These are phyloP conservation scores for Fusarium humuli DNA, from an alignment of 2,329 filamentous ascomycete species.

Conservation along the genomic window DNA sequence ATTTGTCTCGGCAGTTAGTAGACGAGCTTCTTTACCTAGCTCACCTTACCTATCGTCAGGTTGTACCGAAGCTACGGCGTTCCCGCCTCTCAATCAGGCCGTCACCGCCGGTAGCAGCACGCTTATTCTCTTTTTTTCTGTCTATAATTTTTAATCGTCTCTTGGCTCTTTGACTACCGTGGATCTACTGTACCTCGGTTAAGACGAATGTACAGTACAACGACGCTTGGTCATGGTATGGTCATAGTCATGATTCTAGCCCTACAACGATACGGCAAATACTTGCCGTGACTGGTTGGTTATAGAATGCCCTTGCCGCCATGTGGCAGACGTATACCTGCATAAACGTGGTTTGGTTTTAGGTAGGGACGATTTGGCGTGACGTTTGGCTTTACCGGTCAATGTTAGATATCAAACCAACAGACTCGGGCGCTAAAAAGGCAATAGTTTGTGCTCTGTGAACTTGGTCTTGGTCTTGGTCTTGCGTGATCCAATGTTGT, in stretches of 20 bases:
- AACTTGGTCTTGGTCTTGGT: conserved; percentile 19
- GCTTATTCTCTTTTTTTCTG: background rate
- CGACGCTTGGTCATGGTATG: background rate
- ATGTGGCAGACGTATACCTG: conserved; percentile 38
- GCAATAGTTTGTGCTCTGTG: background rate
- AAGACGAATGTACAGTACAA: conserved; percentile 11
- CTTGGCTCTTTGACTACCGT: background rate
- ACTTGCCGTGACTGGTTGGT: conserved; percentile 7
- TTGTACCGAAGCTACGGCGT: conserved; percentile 5
- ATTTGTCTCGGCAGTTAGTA: conserved; percentile 18
- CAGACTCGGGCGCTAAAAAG: conserved; percentile 1
- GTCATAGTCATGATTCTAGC: background rate
- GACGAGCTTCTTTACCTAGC: conserved; percentile 13
- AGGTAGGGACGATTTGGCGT: conserved; percentile 25
- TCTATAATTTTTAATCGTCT: background rate
- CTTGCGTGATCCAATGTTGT: background rate
- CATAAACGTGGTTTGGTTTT: conserved; percentile 22
- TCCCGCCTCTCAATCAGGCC: background rate
- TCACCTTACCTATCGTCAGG: background rate
- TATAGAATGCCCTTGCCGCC: conserved; percentile 24
- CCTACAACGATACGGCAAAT: background rate
- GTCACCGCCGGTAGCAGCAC: conserved; percentile 3
- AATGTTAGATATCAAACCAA: background rate
- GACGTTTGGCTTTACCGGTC: conserved; percentile 2
- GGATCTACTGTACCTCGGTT: background rate